phyloP scores from a whole-genome alignment of 164 flowering plant genomes.

The Tinospora cordifolia region DNA sequence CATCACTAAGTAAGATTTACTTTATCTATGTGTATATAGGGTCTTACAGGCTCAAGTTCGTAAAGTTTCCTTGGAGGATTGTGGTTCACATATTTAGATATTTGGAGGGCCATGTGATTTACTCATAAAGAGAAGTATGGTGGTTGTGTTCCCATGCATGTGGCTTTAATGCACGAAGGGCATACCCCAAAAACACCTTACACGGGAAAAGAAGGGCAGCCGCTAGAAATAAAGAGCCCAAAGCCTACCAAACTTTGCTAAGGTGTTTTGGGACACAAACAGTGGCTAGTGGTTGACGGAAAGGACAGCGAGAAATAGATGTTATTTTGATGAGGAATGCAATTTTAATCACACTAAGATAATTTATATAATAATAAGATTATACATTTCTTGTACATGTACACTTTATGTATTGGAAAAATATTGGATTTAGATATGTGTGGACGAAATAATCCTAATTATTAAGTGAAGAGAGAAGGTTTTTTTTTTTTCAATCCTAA shows the following conservation, averaged over 20 bases:
- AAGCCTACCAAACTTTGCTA: background rate
- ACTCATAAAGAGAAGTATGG: background rate
- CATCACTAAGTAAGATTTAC: too few relatives aligned
- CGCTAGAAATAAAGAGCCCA: background rate
- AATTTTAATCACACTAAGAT: too few relatives aligned
- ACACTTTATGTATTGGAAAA: too few relatives aligned
- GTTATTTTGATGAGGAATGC: too few relatives aligned
- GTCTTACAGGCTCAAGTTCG: background rate
- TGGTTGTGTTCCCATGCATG: background rate
- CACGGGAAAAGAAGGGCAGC: background rate
- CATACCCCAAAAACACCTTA: background rate
- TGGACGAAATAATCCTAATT: background rate
- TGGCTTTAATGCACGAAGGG: background rate
- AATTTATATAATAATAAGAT: too few relatives aligned
- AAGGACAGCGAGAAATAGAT: too few relatives aligned
- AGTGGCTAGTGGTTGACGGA: background rate
- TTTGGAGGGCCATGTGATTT: background rate
- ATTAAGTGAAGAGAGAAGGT: background rate
- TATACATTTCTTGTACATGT: too few relatives aligned
- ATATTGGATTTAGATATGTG: too few relatives aligned
- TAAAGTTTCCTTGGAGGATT: background rate
- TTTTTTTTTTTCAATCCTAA: too few relatives aligned
- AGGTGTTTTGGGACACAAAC: background rate
- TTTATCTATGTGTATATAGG: too few relatives aligned
- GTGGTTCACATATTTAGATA: constrained; percentile 2